Conservation (phyloP, 306 rosid species). For the Glycine latifolia region DNA sequence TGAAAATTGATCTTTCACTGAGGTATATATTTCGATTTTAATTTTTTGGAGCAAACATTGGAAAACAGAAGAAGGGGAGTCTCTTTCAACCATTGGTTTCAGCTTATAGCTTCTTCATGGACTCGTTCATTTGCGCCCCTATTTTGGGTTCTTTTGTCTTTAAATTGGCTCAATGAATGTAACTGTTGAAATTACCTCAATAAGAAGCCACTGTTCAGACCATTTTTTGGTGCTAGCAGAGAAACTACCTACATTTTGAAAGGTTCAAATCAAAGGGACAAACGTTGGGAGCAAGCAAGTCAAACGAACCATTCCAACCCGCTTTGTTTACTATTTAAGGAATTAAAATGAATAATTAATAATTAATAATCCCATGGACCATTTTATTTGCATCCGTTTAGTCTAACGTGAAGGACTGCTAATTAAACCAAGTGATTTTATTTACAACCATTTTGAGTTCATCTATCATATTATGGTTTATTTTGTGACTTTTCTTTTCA, state of each 20-base stretch:
- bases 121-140: slow-evolving; percentile 12
- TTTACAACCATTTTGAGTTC: neutral
- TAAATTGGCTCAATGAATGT: neutral
- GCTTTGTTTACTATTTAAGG: neutral
- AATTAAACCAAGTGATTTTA: slow-evolving; percentile 1
- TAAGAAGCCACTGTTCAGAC: neutral
- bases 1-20: neutral
- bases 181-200: neutral
- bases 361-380: neutral
- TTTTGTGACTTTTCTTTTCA: neutral
- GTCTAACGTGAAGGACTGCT: slow-evolving; percentile 4
- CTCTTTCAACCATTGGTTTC: neutral
- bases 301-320: slow-evolving; percentile 1
- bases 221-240: slow-evolving; percentile 25
- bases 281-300: slow-evolving; percentile 26
- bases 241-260: slow-evolving; percentile 29
- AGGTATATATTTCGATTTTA: neutral
- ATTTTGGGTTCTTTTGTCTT: neutral
- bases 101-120: neutral
- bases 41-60: neutral
- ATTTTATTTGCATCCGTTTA: neutral
- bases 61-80: neutral
- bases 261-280: slow-evolving; percentile 14
- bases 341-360: neutral
- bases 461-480: neutral